These are phyloP conservation scores for Metahyphopichia silvanorum DNA, from an alignment of 805 yeast genomes.

Conservation along the genomic window DNA sequence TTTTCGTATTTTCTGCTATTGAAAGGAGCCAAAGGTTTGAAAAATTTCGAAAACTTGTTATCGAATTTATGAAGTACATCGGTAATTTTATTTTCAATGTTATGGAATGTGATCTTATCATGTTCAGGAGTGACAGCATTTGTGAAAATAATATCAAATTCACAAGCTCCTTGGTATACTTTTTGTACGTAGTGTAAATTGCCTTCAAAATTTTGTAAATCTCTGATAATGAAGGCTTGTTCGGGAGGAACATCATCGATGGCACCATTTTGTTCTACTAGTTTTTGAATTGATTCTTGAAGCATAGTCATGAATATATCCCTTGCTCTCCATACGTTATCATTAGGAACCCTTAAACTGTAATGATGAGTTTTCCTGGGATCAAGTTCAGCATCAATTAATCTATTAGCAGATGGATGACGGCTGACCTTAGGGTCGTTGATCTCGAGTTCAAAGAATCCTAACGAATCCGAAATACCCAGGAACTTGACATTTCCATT, in stretches of 20 bases:
- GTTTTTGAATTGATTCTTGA: constrained; percentile 60
- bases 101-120: constrained; percentile 35
- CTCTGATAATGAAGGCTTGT: constrained; percentile 54
- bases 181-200: constrained; percentile 80
- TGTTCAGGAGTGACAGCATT: constrained; percentile 35
- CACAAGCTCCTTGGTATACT: constrained; percentile 67
- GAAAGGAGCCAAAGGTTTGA: constrained; percentile 56
- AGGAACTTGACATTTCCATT: constrained; percentile 38
- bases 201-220: constrained; percentile 61
- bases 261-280: constrained; percentile 27
- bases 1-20: constrained; percentile 34
- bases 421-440: constrained; percentile 46
- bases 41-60: constrained; percentile 47
- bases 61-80: constrained; percentile 40
- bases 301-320: constrained; percentile 70
- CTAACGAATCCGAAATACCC: constrained; percentile 59
- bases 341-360: constrained; percentile 69
- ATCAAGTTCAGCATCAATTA: constrained; percentile 44
- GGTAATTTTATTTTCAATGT: constrained; percentile 33
- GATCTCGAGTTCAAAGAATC: constrained; percentile 59
- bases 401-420: constrained; percentile 32
- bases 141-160: constrained; percentile 68
- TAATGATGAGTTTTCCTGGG: constrained; percentile 62
- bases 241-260: constrained; percentile 39
- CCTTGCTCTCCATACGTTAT: constrained; percentile 70